phyloP scores from a whole-genome alignment of 2,329 filamentous ascomycete species.

The Camillea tinctor region DNA sequence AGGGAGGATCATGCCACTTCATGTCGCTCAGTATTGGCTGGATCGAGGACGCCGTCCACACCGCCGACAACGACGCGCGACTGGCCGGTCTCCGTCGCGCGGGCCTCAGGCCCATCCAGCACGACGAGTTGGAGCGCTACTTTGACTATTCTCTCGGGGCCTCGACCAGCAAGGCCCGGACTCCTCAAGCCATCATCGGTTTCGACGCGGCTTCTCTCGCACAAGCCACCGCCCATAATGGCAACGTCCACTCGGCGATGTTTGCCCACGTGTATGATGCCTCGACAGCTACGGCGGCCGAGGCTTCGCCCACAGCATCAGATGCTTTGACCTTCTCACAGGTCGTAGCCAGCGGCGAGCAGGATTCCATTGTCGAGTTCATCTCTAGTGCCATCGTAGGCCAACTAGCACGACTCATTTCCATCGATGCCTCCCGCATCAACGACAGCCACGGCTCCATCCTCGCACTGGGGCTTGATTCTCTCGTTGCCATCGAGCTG shows the following conservation, averaged over 20 bases:
- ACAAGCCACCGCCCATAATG: constrained; percentile 2
- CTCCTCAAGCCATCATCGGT: constrained; percentile 8
- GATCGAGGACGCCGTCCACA: constrained; percentile 13
- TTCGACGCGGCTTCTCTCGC: constrained; percentile 9
- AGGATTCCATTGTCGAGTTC: constrained; percentile 1
- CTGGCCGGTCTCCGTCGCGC: constrained; percentile 5
- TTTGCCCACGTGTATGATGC: constrained; percentile 6
- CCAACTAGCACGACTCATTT: constrained; percentile 11
- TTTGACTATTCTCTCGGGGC: constrained; percentile 9
- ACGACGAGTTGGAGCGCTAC: constrained; percentile 6
- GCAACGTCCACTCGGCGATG: constrained; percentile 11
- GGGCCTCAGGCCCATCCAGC: constrained; percentile 5
- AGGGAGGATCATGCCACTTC: constrained; percentile 4
- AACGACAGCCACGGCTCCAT: constrained; percentile 5
- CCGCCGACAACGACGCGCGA: constrained; percentile 5
- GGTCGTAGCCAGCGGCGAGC: constrained; percentile 2
- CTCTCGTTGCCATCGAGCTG: constrained; percentile 9
- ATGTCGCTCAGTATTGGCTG: constrained; percentile 13
- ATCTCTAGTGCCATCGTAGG: constrained; percentile 4
- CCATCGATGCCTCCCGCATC: constrained; percentile 4
- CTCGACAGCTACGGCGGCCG: neutral
- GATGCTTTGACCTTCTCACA: constrained; percentile 1
- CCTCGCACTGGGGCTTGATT: constrained; percentile 7
- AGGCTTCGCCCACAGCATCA: neutral
- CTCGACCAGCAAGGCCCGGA: neutral